phyloP scores from a whole-genome alignment of 1,284 basidiomycete species.

The Trametes versicolor region DNA sequence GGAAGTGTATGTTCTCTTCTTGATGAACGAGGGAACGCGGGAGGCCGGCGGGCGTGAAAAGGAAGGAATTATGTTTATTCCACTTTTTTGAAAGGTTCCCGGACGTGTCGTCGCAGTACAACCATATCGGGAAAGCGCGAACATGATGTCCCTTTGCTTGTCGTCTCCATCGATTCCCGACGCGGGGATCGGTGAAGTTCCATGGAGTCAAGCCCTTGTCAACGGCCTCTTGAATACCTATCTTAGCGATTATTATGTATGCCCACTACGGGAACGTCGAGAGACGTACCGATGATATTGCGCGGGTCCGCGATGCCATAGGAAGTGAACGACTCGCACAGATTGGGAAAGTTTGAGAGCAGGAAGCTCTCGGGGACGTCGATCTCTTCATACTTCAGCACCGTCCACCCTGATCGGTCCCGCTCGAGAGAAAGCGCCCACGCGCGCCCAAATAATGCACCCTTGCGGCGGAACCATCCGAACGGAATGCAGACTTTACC shows the following conservation, averaged over 20 bases:
- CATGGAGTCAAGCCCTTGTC: slow-evolving; percentile 7
- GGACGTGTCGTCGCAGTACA: slow-evolving; percentile 40
- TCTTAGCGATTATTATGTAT: neutral
- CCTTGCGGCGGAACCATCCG: slow-evolving; percentile 36
- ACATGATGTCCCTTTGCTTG: slow-evolving; percentile 23
- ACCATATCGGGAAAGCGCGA: slow-evolving; percentile 34
- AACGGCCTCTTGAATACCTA: neutral
- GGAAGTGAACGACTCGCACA: neutral
- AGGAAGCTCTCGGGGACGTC: neutral
- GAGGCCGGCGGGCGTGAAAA: slow-evolving; percentile 47
- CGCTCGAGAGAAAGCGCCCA: neutral
- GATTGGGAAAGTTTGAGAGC: neutral
- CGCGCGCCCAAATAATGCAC: neutral
- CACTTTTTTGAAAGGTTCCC: slow-evolving; percentile 46
- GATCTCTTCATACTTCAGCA: neutral
- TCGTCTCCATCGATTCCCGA: slow-evolving; percentile 1
- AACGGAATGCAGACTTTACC: neutral
- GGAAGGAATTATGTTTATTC: slow-evolving; percentile 54
- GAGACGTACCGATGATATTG: neutral
- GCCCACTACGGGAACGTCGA: too few relatives aligned
- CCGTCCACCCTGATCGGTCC: neutral
- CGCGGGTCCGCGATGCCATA: neutral
- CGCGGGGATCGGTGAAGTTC: neutral
- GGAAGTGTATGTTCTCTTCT: slow-evolving; percentile 49
- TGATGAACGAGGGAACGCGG: slow-evolving; percentile 37